Percentiles rank a stretch among this genome's conserved stretches.
These are phyloP conservation scores for Neonectria ditissima DNA, from an alignment of 2,329 filamentous ascomycete genomes.

Conservation along the genomic window DNA sequence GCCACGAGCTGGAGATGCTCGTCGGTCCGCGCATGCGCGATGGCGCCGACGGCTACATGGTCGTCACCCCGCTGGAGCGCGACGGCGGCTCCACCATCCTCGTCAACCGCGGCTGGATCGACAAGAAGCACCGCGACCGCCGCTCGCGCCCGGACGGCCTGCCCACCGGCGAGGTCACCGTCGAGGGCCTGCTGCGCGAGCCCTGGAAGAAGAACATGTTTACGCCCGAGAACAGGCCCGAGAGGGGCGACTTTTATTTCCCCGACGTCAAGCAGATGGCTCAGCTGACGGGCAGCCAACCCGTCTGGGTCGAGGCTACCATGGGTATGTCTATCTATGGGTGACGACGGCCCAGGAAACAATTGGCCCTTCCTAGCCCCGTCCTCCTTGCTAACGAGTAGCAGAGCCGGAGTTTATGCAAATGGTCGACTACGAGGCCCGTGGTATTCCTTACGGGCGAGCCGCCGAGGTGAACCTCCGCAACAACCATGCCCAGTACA, in stretches of 20 bases:
- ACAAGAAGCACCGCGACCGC: constrained; percentile 77
- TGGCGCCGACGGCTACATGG: constrained; percentile 89
- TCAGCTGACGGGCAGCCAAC: constrained; percentile 79
- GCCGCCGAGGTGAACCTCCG: constrained; percentile 90
- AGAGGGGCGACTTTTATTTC: constrained; percentile 91
- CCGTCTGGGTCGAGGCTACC: constrained; percentile 95
- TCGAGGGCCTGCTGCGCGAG: constrained; percentile 87
- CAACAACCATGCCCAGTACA: constrained; percentile 98
- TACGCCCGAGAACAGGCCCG: constrained; percentile 88
- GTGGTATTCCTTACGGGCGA: constrained; percentile 90
- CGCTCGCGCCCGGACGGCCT: constrained; percentile 73
- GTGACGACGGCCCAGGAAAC: not conserved
- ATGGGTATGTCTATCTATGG: constrained; percentile 72
- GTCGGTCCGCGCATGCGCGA: constrained; percentile 91
- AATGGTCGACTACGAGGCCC: constrained; percentile 78
- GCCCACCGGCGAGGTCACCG: constrained; percentile 76
- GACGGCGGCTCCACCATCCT: constrained; percentile 77
- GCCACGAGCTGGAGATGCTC: constrained; percentile 96
- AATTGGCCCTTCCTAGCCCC: not conserved
- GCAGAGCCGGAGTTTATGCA: constrained; percentile 82
- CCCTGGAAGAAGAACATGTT: constrained; percentile 99
- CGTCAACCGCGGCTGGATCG: constrained; percentile 93
- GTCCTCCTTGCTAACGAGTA: constrained; percentile 28
- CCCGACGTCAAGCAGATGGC: constrained; percentile 96
- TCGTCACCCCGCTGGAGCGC: constrained; percentile 90